Evolutionary conservation across 345 rosid species (phyloP).

Genomic region (Salix brachista): DNA sequence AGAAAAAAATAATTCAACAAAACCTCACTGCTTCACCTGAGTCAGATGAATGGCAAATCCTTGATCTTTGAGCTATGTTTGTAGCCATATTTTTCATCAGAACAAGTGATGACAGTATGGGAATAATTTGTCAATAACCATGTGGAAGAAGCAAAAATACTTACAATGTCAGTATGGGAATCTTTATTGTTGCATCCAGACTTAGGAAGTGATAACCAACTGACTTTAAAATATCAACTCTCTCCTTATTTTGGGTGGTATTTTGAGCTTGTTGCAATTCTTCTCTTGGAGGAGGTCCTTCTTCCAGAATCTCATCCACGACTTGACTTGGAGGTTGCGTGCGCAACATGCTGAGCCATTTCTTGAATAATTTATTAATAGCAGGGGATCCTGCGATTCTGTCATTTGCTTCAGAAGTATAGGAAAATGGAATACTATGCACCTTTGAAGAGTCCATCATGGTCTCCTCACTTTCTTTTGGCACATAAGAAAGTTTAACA

Average conservation of each 20-base stretch:
- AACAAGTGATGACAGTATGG: neutral
- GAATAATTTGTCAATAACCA: neutral
- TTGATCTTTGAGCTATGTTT: neutral
- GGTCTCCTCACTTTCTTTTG: slow-evolving; percentile 57
- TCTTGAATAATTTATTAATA: slow-evolving; percentile 69
- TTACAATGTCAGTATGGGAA: slow-evolving; percentile 72
- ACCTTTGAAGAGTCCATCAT: slow-evolving; percentile 52
- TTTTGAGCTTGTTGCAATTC: slow-evolving; percentile 22
- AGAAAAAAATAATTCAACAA: neutral
- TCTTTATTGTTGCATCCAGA: slow-evolving; percentile 67
- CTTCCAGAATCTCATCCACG: slow-evolving; percentile 47
- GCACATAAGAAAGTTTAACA: slow-evolving; percentile 61
- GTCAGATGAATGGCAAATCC: neutral
- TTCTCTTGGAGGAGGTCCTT: slow-evolving; percentile 38
- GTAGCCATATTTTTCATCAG: neutral
- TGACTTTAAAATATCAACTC: slow-evolving; percentile 36
- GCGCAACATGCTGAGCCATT: slow-evolving; percentile 64
- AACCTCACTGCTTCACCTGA: neutral
- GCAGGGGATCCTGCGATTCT: slow-evolving; percentile 57
- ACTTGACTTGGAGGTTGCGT: slow-evolving; percentile 52
- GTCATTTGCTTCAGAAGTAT: slow-evolving; percentile 55
- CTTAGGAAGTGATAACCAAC: slow-evolving; percentile 55
- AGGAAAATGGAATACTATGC: slow-evolving; percentile 54
- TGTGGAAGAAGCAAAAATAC: slow-evolving; percentile 23
- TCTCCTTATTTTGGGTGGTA: slow-evolving; percentile 26